Base-by-base conservation (phyloP, 1,284 basidiomycete genomes). In the Neotropicomus parvogracilis region DNA sequence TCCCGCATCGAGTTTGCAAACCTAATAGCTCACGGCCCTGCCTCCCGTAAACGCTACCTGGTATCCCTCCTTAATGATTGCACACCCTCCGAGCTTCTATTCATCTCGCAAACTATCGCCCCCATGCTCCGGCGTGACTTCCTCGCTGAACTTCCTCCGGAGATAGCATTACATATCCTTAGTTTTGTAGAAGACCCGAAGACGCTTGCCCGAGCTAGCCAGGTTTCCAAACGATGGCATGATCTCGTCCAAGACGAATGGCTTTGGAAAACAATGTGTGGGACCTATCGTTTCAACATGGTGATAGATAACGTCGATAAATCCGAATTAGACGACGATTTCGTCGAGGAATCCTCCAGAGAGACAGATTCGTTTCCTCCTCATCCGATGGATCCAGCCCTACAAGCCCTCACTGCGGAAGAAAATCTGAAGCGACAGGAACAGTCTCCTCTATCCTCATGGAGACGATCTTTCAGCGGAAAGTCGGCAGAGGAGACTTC, bases 91-190 rank as follows among this genome's bases (percentile, higher is more conserved):
- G 91, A 97, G 60, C 82, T 97, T 12, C 75, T 89, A 13, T 88
- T 86, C 63, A 76, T 97, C 48, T 88, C 88, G 0, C 77, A 77
- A 9, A 75, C 74, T 45, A 87, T 97, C 64, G 75, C 83, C 0
- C 90, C 92, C 0, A 78, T 88, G 27, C 81, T 97, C 56, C 88
- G 89, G 62, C 82, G 91, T 6, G 94, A 98, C 65, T 95, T 95
- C 64, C 74, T 97, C 20, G 71, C 76, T 5, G 82, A 86, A 24
- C 74, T 98, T 1, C 95, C 95, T 0, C 72, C 83, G 14, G 95
- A 99, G 67, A 75, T 99, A 28, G 80, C 85, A 0, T 69, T 97
- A 21, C 82, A 93, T 60, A 81, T 95, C 46, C 75, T 98, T 44
- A 72, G 75, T 57, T 95, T 87, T 66, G 75, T 98, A 41, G 85